Evolutionary conservation across 306 rosid genomes (phyloP).

Genomic region (Cicer yamashitae): DNA sequence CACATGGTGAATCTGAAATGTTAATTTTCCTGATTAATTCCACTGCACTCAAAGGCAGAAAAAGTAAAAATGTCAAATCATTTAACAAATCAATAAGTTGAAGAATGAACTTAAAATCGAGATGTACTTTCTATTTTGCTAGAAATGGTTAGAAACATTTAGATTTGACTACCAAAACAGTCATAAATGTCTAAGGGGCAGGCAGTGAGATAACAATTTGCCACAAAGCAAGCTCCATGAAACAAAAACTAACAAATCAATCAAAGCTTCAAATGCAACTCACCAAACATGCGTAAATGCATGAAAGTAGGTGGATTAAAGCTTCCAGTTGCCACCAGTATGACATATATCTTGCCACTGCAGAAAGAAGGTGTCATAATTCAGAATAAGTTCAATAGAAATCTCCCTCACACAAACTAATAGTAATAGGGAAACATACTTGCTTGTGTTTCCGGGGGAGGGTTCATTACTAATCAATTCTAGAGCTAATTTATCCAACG

Average conservation of each 20-base stretch:
- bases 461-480: constrained; percentile 46
- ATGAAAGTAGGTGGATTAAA: constrained; percentile 95
- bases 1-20: constrained; percentile 15
- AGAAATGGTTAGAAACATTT: background rate
- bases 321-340: constrained; percentile 83
- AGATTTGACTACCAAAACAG: background rate
- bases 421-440: constrained; percentile 47
- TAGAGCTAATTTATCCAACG: constrained; percentile 60
- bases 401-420: background rate
- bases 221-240: background rate
- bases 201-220: constrained; percentile 19
- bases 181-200: background rate
- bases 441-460: constrained; percentile 34
- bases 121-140: background rate
- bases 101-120: constrained; percentile 2
- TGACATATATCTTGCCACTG: constrained; percentile 65
- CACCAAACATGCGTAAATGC: constrained; percentile 93
- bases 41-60: background rate
- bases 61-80: background rate
- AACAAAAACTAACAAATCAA: background rate
- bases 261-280: constrained; percentile 41
- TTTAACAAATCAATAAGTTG: background rate
- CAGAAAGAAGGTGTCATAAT: constrained; percentile 20
- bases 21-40: background rate
- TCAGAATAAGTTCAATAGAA: constrained; percentile 20